These are phyloP conservation scores for Antarctomyces pellizariae DNA, from an alignment of 495 filamentous ascomycete genomes.

Conservation along the genomic window DNA sequence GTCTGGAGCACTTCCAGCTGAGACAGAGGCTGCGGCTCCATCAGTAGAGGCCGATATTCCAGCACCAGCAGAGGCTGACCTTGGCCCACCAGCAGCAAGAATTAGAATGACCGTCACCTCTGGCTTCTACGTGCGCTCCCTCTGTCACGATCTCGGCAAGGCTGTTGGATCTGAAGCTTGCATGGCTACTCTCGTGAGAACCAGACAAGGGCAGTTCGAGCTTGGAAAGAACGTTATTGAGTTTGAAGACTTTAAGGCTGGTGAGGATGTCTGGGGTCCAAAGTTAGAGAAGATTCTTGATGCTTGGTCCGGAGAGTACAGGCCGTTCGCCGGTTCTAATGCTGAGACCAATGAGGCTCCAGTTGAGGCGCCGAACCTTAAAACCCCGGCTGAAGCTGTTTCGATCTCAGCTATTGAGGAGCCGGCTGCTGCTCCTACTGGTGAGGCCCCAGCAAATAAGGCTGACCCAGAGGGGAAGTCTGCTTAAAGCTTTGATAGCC, in stretches of 20 bases:
- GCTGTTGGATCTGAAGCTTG: constrained; percentile 58
- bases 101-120: constrained; percentile 84
- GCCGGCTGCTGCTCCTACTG: too few relatives aligned
- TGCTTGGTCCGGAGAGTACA: constrained; percentile 20
- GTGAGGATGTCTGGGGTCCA: constrained; percentile 65
- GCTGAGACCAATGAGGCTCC: too few relatives aligned
- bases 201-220: constrained; percentile 56
- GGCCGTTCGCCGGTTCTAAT: neutral
- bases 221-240: constrained; percentile 54
- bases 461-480: too few relatives aligned
- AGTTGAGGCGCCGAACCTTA: too few relatives aligned
- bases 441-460: too few relatives aligned
- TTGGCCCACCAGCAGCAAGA: constrained; percentile 43
- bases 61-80: neutral
- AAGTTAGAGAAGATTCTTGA: constrained; percentile 41
- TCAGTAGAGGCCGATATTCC: neutral
- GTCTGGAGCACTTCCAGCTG: constrained; percentile 25
- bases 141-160: constrained; percentile 77
- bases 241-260: constrained; percentile 54
- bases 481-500: too few relatives aligned
- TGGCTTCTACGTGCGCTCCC: constrained; percentile 88
- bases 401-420: too few relatives aligned
- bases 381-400: too few relatives aligned
- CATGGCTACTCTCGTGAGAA: constrained; percentile 70
- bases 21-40: constrained; percentile 8